Conservation (phyloP, 352 stramenopile genomes). For the Pythium aphanidermatum region DNA sequence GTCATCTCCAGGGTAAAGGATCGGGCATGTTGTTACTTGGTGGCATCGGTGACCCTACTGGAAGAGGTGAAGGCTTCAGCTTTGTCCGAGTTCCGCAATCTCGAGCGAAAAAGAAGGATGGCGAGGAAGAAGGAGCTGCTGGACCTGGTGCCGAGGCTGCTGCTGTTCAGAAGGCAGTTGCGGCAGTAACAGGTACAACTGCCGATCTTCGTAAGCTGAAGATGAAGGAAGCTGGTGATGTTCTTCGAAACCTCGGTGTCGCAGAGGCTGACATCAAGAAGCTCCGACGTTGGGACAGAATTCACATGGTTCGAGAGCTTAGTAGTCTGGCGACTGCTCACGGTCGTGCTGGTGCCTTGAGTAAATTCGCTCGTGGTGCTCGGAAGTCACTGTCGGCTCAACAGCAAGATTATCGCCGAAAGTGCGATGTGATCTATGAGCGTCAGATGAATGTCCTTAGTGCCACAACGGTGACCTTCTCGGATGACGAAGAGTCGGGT, state of each 20-base stretch:
- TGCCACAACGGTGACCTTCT: constrained; percentile 50
- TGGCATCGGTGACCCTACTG: constrained; percentile 76
- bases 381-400: constrained; percentile 77
- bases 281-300: constrained; percentile 74
- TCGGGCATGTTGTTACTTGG: constrained; percentile 75
- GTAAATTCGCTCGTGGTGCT: constrained; percentile 73
- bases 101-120: constrained; percentile 78
- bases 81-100: constrained; percentile 76
- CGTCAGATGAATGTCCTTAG: constrained; percentile 79
- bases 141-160: constrained; percentile 41
- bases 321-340: constrained; percentile 68
- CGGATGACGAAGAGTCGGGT: constrained; percentile 69
- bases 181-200: constrained; percentile 74
- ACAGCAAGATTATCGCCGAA: constrained; percentile 81
- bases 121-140: constrained; percentile 44
- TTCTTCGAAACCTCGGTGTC: constrained; percentile 72
- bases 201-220: constrained; percentile 82
- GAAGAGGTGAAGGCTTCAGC: constrained; percentile 79
- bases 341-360: constrained; percentile 63
- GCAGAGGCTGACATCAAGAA: constrained; percentile 80
- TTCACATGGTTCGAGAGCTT: constrained; percentile 74
- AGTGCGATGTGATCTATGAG: constrained; percentile 82
- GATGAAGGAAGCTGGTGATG: constrained; percentile 81
- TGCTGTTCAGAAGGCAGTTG: constrained; percentile 70
- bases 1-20: constrained; percentile 78